Evolutionary conservation across 2,329 filamentous ascomycete species (phyloP).

Genomic region (Diaporthe australafricana): DNA sequence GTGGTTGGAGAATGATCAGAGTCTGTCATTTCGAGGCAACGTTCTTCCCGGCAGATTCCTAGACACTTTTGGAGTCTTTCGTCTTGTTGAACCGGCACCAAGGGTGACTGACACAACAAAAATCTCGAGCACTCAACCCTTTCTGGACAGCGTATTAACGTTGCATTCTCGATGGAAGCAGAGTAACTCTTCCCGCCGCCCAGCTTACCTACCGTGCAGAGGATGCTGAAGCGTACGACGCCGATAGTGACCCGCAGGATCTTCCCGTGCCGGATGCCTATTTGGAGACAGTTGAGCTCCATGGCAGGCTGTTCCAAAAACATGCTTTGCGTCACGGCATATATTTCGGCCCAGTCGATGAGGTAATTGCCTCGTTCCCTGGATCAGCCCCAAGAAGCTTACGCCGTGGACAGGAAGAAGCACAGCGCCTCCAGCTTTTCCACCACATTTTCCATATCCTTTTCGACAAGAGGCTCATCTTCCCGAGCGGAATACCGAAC

Average conservation of each 20-base stretch:
- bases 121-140: not conserved
- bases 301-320: conserved; percentile 75
- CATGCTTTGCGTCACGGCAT: conserved; percentile 73
- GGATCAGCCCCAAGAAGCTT: conserved; percentile 35
- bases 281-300: conserved; percentile 68
- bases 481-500: conserved; percentile 69
- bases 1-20: not conserved
- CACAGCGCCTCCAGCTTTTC: conserved; percentile 71
- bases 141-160: not conserved
- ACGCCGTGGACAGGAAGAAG: conserved; percentile 67
- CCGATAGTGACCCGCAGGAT: conserved; percentile 58
- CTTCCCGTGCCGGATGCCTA: conserved; percentile 68
- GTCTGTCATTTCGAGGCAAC: not conserved
- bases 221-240: not conserved
- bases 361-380: conserved; percentile 58
- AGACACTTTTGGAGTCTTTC: not conserved
- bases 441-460: conserved; percentile 71
- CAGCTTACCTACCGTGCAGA: not conserved
- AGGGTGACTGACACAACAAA: not conserved
- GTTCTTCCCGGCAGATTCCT: conserved; percentile 8
- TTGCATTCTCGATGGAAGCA: conserved; percentile 20
- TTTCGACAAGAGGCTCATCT: conserved; percentile 76
- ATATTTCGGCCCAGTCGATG: conserved; percentile 78
- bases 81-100: not conserved
- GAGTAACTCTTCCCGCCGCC: not conserved